Base-by-base conservation (phyloP, 495 filamentous ascomycete genomes). In the Parmelia sp. region DNA sequence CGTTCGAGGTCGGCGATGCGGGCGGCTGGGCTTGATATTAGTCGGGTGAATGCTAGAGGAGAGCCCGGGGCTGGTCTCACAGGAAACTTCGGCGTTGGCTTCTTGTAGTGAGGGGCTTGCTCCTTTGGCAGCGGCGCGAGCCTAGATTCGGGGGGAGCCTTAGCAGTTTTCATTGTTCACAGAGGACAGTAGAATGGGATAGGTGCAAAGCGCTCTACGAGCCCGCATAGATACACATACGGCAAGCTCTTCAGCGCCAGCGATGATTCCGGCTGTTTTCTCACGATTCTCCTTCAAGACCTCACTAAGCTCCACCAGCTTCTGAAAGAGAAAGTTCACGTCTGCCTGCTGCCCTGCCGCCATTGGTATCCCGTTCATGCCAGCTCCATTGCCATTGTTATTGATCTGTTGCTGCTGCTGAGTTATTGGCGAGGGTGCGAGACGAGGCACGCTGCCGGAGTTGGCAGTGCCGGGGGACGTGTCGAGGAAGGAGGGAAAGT, bases 291-390 rank as follows among this genome's bases (percentile, higher is more conserved):
- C 84, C 69, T 86, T 86, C 25, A 92, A 79, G 63, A 90, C 82
- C 31, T 86, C 83, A 65, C 87, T 90, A 67, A 96, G 77, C 72
- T 93, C 88, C 63, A 92, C 80, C 23, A 96, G 88, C 83, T 92
- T 88, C 56, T 86, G 82, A 72, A 91, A 92, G 51, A 96, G 83
- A 72, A 90, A 87, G 71, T 91, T 90, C 65, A 94, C 83, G 72
- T 96, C 91, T 77, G 90, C 88, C 76, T 93, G 89, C 70, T 93
- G 90, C 25, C 90, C 90, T 29, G 90, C 89, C 62, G 87, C 88
- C 71, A 87, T 87, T 25, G 89, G 86, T 58, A 85, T 72, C 27
- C 72, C 75, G 65, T 84, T 83, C 73, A 83, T 76, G 47, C 80
- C 84, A 67, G 84, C 66, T 14, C 63, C 65, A 39, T 66, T 64